These are phyloP conservation scores for Volutella citrinella DNA, from an alignment of 2,329 filamentous ascomycete species.

Conservation along the genomic window DNA sequence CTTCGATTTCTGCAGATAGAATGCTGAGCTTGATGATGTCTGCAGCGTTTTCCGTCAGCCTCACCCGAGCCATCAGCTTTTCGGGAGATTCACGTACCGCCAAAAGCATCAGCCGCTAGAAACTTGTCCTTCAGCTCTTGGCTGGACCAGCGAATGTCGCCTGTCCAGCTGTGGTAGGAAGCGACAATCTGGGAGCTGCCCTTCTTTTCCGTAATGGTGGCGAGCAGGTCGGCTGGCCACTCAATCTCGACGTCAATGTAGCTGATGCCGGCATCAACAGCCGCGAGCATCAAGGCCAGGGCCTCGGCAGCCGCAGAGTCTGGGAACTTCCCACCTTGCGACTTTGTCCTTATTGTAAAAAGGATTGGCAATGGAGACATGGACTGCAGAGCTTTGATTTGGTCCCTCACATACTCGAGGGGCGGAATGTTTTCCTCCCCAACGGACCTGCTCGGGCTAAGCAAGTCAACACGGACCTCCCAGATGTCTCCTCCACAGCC, in stretches of 20 bases:
- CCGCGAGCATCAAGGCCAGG: constrained; percentile 3
- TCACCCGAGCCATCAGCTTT: not conserved
- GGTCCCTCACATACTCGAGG: constrained; percentile 3
- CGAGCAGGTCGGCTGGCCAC: constrained; percentile 1
- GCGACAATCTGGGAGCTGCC: not conserved
- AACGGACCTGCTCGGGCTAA: too few relatives aligned
- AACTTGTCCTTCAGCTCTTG: constrained; percentile 1
- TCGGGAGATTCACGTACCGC: not conserved
- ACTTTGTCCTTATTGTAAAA: constrained; percentile 2
- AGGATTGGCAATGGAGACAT: constrained; percentile 3
- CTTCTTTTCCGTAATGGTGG: not conserved
- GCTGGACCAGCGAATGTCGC: constrained; percentile 2
- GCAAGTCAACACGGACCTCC: too few relatives aligned
- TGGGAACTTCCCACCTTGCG: constrained; percentile 4
- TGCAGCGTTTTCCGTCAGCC: too few relatives aligned
- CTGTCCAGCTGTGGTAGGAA: constrained; percentile 3
- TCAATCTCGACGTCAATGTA: constrained; percentile 8
- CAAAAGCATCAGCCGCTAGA: not conserved
- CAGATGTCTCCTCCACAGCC: too few relatives aligned
- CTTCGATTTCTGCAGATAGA: constrained; percentile 2
- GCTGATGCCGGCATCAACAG: not conserved
- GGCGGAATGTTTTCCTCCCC: too few relatives aligned
- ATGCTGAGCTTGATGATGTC: constrained; percentile 9
- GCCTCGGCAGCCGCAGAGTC: constrained; percentile 1
- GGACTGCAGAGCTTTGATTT: not conserved